Percentiles rank a stretch among this genome's conserved stretches.
Evolutionary conservation across 208 protist species (phyloP).

Genomic region (Crithidia expoeki): DNA sequence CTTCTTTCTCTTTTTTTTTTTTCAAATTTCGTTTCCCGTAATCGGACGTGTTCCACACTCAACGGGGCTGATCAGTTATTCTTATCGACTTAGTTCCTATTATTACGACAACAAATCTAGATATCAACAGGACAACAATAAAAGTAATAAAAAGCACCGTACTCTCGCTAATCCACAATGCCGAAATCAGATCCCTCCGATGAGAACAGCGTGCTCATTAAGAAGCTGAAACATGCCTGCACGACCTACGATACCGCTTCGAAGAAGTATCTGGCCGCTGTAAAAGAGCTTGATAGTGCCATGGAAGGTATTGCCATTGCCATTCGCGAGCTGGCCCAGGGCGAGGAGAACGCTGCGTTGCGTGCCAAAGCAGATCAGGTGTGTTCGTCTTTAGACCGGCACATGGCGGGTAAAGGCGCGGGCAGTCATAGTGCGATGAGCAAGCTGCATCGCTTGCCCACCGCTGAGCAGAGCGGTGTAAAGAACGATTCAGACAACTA

Average conservation of each 20-base stretch:
- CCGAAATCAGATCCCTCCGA: constrained; percentile 22
- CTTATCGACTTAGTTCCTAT: too few species aligned
- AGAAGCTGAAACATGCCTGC: constrained; percentile 63
- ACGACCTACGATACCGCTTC: constrained; percentile 49
- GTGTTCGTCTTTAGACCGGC: constrained; percentile 46
- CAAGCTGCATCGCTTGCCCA: constrained; percentile 5
- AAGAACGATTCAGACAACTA: constrained; percentile 26
- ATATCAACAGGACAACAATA: constrained; percentile 13
- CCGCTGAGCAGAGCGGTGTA: background rate
- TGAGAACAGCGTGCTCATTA: constrained; percentile 34
- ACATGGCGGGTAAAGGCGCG: constrained; percentile 27
- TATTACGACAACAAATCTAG: too few species aligned
- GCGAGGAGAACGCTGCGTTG: constrained; percentile 33
- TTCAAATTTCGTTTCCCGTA: too few species aligned
- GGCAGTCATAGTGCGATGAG: background rate
- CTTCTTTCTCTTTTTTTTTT: too few species aligned
- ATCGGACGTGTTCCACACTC: too few species aligned
- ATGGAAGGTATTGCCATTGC: constrained; percentile 62
- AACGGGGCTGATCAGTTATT: too few species aligned
- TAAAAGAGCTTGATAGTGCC: constrained; percentile 53
- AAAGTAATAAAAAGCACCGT: background rate
- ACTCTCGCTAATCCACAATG: background rate
- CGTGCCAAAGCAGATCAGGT: constrained; percentile 36
- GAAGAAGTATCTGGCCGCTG: constrained; percentile 60
- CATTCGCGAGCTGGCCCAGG: constrained; percentile 56